Percentiles rank a stretch among this genome's conserved stretches.
phyloP scores from a whole-genome alignment of 1,284 basidiomycete genomes.

The Austroboletus niveus region DNA sequence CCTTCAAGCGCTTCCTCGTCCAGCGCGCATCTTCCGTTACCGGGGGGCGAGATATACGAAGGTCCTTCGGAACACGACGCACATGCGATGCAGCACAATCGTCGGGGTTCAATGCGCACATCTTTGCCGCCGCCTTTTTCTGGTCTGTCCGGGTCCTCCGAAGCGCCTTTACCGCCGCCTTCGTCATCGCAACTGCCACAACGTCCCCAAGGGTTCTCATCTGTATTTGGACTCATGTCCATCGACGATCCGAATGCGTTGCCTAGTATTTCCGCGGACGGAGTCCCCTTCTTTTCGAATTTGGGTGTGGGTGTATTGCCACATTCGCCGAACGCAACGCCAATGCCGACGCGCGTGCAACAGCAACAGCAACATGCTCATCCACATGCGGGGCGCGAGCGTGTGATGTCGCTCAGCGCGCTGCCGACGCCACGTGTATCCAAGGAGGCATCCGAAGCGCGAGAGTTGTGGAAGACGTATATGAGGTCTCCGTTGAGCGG shows the following conservation, averaged over 20 bases:
- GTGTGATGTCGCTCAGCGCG: constrained; percentile 22
- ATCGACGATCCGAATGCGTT: constrained; percentile 67
- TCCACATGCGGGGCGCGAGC: constrained; percentile 23
- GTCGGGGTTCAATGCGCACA: constrained; percentile 17
- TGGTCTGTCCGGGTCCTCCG: not conserved
- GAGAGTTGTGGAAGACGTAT: constrained; percentile 72
- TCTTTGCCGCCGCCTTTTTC: constrained; percentile 16
- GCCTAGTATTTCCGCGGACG: constrained; percentile 54
- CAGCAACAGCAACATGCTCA: constrained; percentile 9
- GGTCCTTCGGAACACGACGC: constrained; percentile 18
- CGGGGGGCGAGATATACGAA: constrained; percentile 23
- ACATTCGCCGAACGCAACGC: constrained; percentile 45
- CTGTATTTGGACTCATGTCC: constrained; percentile 68
- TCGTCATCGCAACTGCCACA: constrained; percentile 6
- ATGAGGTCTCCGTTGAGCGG: constrained; percentile 65
- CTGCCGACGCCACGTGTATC: constrained; percentile 22
- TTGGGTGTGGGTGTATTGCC: constrained; percentile 26
- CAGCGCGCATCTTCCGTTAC: constrained; percentile 40
- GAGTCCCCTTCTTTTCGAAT: constrained; percentile 59
- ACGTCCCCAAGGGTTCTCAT: constrained; percentile 46
- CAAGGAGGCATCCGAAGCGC: constrained; percentile 47
- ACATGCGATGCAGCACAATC: constrained; percentile 16
- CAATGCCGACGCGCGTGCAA: constrained; percentile 39
- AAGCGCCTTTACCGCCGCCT: not conserved
- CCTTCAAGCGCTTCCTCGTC: constrained; percentile 40